Evolutionary conservation across 2,329 filamentous ascomycete species (phyloP).

Genomic region (Anthostomella pinea): DNA sequence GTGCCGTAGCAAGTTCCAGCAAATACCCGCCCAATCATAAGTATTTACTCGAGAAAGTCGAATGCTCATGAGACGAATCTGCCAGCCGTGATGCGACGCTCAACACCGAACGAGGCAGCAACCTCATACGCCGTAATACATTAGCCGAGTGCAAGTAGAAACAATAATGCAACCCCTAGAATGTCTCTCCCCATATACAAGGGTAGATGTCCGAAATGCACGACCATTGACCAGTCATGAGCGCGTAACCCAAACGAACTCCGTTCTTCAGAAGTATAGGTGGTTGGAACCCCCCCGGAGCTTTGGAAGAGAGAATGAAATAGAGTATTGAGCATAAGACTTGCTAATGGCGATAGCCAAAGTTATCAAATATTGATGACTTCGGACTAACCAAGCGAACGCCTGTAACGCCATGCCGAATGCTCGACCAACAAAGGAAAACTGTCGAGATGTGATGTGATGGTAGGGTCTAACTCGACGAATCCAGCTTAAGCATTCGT

Average conservation of each 20-base stretch:
- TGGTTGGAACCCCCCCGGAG: constrained; percentile 14
- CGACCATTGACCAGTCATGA: constrained; percentile 25
- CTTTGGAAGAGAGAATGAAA: constrained; percentile 11
- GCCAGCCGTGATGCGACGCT: constrained; percentile 16
- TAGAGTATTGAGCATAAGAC: constrained; percentile 16
- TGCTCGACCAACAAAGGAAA: constrained; percentile 8
- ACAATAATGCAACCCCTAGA: constrained; percentile 21
- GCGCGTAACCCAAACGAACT: constrained; percentile 21
- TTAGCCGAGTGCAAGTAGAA: constrained; percentile 22
- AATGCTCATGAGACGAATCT: constrained; percentile 14
- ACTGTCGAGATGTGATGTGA: constrained; percentile 2
- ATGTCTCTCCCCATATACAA: constrained; percentile 16
- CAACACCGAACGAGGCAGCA: constrained; percentile 17
- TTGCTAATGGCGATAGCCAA: constrained; percentile 10
- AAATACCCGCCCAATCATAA: constrained; percentile 2
- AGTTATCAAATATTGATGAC: constrained; percentile 10
- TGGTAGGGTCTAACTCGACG: constrained; percentile 14
- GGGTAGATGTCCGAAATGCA: constrained; percentile 30
- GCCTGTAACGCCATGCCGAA: constrained; percentile 19
- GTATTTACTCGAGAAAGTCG: constrained; percentile 10
- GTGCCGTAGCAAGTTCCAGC: constrained; percentile 14
- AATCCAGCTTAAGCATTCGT: constrained; percentile 46
- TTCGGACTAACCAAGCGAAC: constrained; percentile 9
- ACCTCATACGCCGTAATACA: constrained; percentile 26
- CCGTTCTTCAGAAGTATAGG: constrained; percentile 13